Conservation (phyloP, 805 yeast genomes). For the Sporopachydermia lactativora region DNA sequence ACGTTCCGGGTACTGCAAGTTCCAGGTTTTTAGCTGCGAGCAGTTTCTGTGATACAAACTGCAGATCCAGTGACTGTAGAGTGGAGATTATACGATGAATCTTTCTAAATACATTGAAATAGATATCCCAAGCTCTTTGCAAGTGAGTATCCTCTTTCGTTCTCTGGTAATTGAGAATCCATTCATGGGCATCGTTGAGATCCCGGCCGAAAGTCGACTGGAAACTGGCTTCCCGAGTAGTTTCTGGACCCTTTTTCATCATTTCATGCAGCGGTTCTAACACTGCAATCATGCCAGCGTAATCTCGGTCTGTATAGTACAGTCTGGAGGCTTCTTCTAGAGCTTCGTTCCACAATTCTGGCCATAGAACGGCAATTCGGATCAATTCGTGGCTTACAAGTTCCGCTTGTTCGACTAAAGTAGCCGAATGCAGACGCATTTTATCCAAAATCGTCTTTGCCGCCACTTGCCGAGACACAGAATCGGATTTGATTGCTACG, state of each 20-base stretch:
- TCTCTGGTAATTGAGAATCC: conserved; percentile 77
- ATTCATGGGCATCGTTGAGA: conserved; percentile 80
- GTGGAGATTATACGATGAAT: conserved; percentile 84
- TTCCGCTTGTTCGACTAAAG: conserved; percentile 82
- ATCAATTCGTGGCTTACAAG: conserved; percentile 88
- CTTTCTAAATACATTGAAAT: conserved; percentile 84
- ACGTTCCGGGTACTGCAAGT: conserved; percentile 89
- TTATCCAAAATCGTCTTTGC: conserved; percentile 85
- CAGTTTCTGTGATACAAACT: conserved; percentile 85
- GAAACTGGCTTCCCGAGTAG: conserved; percentile 85
- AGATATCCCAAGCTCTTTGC: conserved; percentile 97
- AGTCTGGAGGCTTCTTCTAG: conserved; percentile 91
- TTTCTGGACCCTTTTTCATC: conserved; percentile 79
- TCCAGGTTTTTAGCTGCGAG: conserved; percentile 67
- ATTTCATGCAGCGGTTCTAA: conserved; percentile 79
- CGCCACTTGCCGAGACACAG: conserved; percentile 78
- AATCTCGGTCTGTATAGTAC: conserved; percentile 88
- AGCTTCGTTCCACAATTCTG: conserved; percentile 96
- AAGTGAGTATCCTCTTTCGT: conserved; percentile 78
- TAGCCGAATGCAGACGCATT: conserved; percentile 79
- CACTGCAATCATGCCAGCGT: conserved; percentile 87
- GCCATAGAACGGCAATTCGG: conserved; percentile 93
- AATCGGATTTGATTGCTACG: conserved; percentile 91
- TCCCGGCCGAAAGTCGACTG: conserved; percentile 91
- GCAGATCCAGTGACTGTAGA: conserved; percentile 72